phyloP scores from a whole-genome alignment of 1,139 yeast genomes.

The Candida sanyaensis region DNA sequence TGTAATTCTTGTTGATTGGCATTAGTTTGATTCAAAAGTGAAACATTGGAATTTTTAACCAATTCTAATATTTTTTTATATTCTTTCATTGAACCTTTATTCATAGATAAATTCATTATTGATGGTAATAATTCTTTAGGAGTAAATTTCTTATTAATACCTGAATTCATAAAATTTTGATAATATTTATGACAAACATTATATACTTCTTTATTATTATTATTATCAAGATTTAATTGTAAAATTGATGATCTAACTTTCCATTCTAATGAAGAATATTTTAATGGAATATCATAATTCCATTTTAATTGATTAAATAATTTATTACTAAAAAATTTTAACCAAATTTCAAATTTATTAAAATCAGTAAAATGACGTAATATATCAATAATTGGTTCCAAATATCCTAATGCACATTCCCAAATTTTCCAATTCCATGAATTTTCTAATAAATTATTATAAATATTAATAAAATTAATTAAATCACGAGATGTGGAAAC shows the following conservation, averaged over 20 bases:
- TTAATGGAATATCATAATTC: constrained; percentile 7
- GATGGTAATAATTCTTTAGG: constrained; percentile 49
- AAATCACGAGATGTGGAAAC: constrained; percentile 24
- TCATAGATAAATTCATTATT: constrained; percentile 33
- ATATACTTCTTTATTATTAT: constrained; percentile 24
- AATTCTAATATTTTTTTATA: constrained; percentile 58
- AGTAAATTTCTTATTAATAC: constrained; percentile 41
- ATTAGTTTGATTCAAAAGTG: constrained; percentile 35
- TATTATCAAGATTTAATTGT: constrained; percentile 27
- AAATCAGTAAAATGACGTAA: constrained; percentile 32
- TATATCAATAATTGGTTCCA: constrained; percentile 32
- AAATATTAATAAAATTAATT: constrained; percentile 27
- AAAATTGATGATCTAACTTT: constrained; percentile 43
- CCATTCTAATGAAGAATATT: constrained; percentile 30
- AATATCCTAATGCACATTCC: constrained; percentile 29
- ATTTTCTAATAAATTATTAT: constrained; percentile 27
- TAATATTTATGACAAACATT: constrained; percentile 39
- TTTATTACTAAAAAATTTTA: constrained; percentile 18
- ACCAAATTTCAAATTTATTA: constrained; percentile 23
- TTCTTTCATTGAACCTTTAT: constrained; percentile 44
- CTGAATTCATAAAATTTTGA: constrained; percentile 47
- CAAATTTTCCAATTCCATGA: constrained; percentile 28
- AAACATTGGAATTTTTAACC: constrained; percentile 48
- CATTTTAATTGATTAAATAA: constrained; percentile 27
- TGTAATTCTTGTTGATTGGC: constrained; percentile 40